phyloP scores from a whole-genome alignment of 257 asterid species.

The Petrea volubilis region DNA sequence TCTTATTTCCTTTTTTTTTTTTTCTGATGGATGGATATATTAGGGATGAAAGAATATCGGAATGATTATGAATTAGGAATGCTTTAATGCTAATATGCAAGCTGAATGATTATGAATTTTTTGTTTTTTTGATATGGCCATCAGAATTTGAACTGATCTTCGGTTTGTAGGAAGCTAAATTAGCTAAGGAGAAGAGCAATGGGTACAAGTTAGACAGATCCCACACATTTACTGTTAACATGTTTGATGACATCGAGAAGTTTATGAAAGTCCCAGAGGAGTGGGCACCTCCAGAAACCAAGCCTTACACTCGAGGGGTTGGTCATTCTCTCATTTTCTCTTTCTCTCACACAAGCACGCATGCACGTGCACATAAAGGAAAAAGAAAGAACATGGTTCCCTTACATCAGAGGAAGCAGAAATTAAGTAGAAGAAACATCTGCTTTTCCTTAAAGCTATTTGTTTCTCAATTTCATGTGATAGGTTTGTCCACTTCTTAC shows the following conservation, averaged over 20 bases:
- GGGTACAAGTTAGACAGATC: conserved; percentile 82
- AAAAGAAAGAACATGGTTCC: background rate
- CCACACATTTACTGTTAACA: conserved; percentile 75
- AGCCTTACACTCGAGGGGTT: conserved; percentile 83
- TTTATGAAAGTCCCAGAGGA: conserved; percentile 82
- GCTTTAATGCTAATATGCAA: background rate
- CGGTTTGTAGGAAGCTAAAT: conserved; percentile 80
- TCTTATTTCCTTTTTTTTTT: background rate
- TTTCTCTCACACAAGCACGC: background rate
- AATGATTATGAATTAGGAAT: background rate
- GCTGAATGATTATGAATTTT: background rate
- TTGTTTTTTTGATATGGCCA: background rate
- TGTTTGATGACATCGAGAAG: conserved; percentile 87
- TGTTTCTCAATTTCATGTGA: background rate
- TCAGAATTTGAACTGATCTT: conserved; percentile 7
- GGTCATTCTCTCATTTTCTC: conserved; percentile 14
- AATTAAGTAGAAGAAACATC: background rate
- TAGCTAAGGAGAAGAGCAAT: conserved; percentile 80
- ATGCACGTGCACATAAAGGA: background rate
- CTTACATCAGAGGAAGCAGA: background rate
- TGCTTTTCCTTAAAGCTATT: background rate
- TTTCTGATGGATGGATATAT: background rate
- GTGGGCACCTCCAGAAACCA: conserved; percentile 96
- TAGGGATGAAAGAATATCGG: background rate
- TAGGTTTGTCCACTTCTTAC: conserved; percentile 22